These are phyloP conservation scores for Pseudisothecium myosuroides DNA, from an alignment of 225 moss, liverwort and hornwort genomes.

Conservation along the genomic window DNA sequence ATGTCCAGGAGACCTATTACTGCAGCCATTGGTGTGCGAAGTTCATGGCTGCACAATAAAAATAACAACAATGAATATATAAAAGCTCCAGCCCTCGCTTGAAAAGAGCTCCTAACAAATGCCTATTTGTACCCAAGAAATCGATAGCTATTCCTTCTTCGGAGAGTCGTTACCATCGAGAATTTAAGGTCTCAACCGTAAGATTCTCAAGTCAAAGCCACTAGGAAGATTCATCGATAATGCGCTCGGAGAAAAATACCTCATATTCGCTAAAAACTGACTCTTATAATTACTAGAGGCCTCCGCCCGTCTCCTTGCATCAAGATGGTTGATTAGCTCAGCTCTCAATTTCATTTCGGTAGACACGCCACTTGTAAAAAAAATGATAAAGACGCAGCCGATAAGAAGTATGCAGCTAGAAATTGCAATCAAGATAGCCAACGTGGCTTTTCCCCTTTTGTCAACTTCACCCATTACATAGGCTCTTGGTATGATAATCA, in stretches of 20 bases:
- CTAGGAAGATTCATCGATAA: background rate
- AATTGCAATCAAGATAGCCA: conserved; percentile 60
- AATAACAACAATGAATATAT: background rate
- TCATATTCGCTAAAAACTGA: conserved; percentile 89
- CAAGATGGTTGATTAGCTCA: conserved; percentile 62
- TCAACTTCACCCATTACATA: conserved; percentile 74
- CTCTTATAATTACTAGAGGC: conserved; percentile 76
- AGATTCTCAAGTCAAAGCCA: background rate
- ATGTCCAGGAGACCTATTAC: conserved; percentile 83
- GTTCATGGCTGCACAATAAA: conserved; percentile 60
- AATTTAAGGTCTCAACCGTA: background rate
- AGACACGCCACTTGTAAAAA: conserved; percentile 63
- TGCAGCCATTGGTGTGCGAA: conserved; percentile 92
- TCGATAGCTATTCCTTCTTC: background rate
- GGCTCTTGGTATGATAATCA: conserved; percentile 60
- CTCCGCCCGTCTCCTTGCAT: conserved; percentile 75
- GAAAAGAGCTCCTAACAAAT: background rate
- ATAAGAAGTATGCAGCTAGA: conserved; percentile 54
- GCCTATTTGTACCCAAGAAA: background rate
- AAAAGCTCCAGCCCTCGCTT: background rate
- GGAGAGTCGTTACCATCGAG: background rate
- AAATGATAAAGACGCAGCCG: conserved; percentile 59
- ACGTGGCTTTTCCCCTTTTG: conserved; percentile 53
- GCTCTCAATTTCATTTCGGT: conserved; percentile 70
- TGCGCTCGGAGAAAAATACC: conserved; percentile 10